Conservation (phyloP, 1,284 basidiomycete genomes). For the Ceratobasidium sp. region DNA sequence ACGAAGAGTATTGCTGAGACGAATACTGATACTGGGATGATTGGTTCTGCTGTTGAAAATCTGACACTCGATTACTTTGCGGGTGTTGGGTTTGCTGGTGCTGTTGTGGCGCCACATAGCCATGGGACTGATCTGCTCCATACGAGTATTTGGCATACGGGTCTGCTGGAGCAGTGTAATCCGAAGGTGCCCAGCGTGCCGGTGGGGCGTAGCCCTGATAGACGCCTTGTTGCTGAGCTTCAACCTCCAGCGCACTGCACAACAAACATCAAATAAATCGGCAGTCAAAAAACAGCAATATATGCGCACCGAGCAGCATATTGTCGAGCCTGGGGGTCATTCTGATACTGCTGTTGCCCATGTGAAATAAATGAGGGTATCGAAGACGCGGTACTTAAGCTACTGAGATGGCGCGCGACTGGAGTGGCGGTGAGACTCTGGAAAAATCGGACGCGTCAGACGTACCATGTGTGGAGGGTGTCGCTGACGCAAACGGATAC, state of each 20-base stretch:
- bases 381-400: constrained; percentile 40
- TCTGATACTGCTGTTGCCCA: constrained; percentile 41
- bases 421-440: constrained; percentile 15
- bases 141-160: constrained; percentile 5
- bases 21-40: constrained; percentile 30
- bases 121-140: constrained; percentile 1
- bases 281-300: constrained; percentile 2
- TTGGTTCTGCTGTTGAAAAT: constrained; percentile 16
- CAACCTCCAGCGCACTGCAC: constrained; percentile 27
- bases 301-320: constrained; percentile 42
- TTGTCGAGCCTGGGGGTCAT: constrained; percentile 30
- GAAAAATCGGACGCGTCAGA: neutral
- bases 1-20: constrained; percentile 34
- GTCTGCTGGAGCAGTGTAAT: constrained; percentile 22
- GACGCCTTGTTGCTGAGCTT: constrained; percentile 21
- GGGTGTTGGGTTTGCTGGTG: constrained; percentile 10
- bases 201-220: constrained; percentile 39
- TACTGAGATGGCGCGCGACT: constrained; percentile 45
- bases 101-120: constrained; percentile 8
- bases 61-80: constrained; percentile 14
- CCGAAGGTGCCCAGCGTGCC: constrained; percentile 18
- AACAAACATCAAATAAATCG: constrained; percentile 5
- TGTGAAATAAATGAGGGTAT: constrained; percentile 44
- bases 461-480: constrained; percentile 46
- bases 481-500: constrained; percentile 47